Percentiles rank a stretch among this genome's conserved stretches.
phyloP scores from a whole-genome alignment of 305 asterid species.

The Fraxinus velutina region DNA sequence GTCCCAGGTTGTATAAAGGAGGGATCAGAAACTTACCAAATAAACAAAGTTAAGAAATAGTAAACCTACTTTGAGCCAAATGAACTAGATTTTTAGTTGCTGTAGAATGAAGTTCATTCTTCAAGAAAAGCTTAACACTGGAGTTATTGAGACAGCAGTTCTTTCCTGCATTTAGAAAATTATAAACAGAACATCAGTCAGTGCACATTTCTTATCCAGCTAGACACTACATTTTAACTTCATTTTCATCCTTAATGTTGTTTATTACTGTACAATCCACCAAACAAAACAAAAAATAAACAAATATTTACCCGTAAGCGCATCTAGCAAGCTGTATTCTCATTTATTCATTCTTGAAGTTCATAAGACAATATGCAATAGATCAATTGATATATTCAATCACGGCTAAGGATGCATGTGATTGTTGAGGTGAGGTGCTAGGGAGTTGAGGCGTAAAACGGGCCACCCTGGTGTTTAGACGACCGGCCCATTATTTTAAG shows the following conservation, averaged over 20 bases:
- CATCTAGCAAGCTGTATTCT: neutral
- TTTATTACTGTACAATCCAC: neutral
- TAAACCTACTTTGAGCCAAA: conserved; percentile 33
- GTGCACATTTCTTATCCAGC: neutral
- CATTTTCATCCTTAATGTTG: neutral
- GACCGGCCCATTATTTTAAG: neutral
- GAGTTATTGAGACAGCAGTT: conserved; percentile 34
- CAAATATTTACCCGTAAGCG: conserved; percentile 29
- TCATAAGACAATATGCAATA: neutral
- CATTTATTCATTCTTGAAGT: neutral
- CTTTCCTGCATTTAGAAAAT: conserved; percentile 21
- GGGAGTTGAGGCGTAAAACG: neutral
- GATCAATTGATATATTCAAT: neutral
- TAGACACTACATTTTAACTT: neutral
- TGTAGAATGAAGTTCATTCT: conserved; percentile 33
- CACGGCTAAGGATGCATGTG: neutral
- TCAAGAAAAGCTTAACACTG: neutral
- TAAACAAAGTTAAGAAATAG: neutral
- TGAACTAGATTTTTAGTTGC: conserved; percentile 34
- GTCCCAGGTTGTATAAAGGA: neutral
- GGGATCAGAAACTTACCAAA: neutral
- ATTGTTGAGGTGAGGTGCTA: neutral
- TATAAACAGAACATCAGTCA: neutral
- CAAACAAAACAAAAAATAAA: neutral
- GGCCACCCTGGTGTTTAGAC: too few species aligned